phyloP scores from a whole-genome alignment of 352 stramenopile genomes.

The Labyrinthula sp. region DNA sequence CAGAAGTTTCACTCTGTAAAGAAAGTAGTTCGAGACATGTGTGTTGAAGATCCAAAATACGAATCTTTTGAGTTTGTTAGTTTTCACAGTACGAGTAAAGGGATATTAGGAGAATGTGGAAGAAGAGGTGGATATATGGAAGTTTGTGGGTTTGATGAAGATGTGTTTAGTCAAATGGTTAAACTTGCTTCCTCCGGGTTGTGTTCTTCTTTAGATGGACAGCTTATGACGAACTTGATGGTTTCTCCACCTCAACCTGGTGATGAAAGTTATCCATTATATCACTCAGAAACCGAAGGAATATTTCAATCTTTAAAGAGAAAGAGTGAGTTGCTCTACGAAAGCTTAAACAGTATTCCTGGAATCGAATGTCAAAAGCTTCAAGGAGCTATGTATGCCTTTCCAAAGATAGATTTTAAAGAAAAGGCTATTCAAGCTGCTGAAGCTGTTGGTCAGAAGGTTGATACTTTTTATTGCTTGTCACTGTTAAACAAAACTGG shows the following conservation, averaged over 20 bases:
- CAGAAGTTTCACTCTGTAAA: slow-evolving; percentile 81
- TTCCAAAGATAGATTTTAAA: slow-evolving; percentile 73
- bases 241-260: slow-evolving; percentile 69
- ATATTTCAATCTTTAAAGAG: slow-evolving; percentile 76
- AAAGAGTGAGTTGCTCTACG: slow-evolving; percentile 64
- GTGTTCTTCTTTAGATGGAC: slow-evolving; percentile 82
- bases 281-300: slow-evolving; percentile 58
- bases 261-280: slow-evolving; percentile 59
- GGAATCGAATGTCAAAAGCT: slow-evolving; percentile 85
- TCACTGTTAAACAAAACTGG: slow-evolving; percentile 79
- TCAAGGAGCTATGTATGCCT: slow-evolving; percentile 94
- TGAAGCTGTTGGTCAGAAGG: slow-evolving; percentile 42
- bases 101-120: slow-evolving; percentile 92
- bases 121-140: slow-evolving; percentile 86
- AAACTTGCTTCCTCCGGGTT: slow-evolving; percentile 89
- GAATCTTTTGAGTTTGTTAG: slow-evolving; percentile 79
- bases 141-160: slow-evolving; percentile 68
- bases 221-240: slow-evolving; percentile 93
- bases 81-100: slow-evolving; percentile 96
- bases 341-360: slow-evolving; percentile 75
- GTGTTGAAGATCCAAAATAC: slow-evolving; percentile 36
- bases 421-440: slow-evolving; percentile 42
- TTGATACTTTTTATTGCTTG: slow-evolving; percentile 87
- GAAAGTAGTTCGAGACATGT: slow-evolving; percentile 71
- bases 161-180: slow-evolving; percentile 79